These are phyloP conservation scores for Saraca asoca DNA, from an alignment of 331 rosid genomes.

Conservation along the genomic window DNA sequence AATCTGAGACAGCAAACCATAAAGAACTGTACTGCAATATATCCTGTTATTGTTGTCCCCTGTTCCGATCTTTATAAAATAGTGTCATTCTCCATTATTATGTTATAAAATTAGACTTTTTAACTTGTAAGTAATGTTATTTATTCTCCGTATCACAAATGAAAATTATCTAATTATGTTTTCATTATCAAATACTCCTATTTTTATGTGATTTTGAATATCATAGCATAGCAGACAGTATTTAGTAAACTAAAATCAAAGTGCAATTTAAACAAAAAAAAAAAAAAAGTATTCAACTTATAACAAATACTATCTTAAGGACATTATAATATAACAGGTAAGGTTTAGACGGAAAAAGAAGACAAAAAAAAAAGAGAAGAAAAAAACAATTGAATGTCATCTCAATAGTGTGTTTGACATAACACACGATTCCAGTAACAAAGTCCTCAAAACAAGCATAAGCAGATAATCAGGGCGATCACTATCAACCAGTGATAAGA, in stretches of 20 bases:
- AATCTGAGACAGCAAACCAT: not conserved
- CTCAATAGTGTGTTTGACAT: not conserved
- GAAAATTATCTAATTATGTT: not conserved
- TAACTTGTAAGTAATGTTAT: constrained; percentile 8
- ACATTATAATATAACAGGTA: not conserved
- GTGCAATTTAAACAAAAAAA: no score
- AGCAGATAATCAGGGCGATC: not conserved
- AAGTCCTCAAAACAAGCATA: not conserved
- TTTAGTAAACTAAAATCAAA: not conserved
- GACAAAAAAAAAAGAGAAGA: no score
- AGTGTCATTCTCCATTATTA: not conserved
- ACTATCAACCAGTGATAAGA: not conserved
- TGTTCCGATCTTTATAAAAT: not conserved
- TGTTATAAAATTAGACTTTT: constrained; percentile 18
- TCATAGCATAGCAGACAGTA: not conserved
- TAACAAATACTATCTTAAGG: not conserved
- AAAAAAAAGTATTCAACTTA: not conserved
- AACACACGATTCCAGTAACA: no score
- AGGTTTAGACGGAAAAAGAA: no score
- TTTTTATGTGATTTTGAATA: not conserved
- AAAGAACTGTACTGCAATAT: not conserved
- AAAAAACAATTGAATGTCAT: not conserved
- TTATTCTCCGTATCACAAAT: constrained; percentile 10
- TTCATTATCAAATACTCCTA: not conserved
- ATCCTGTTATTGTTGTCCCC: constrained; percentile 13